Evolutionary conservation across 2,329 filamentous ascomycete genomes (phyloP).

Genomic region (Colletotrichum lindemuthianum): DNA sequence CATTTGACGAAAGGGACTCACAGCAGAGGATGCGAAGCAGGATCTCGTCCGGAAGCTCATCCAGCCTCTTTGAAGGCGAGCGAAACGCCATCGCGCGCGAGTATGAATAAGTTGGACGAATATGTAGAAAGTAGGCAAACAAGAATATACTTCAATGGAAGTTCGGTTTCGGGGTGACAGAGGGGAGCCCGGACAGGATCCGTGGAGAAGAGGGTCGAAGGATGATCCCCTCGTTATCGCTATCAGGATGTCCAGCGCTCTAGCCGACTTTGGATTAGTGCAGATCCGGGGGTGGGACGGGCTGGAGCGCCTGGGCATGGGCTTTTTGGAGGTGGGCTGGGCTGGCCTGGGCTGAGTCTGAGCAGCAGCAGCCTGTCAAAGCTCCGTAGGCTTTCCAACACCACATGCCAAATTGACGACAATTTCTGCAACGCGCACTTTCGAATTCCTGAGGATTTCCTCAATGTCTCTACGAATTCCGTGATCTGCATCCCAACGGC

Average conservation of each 20-base stretch:
- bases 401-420: slow-evolving; percentile 7
- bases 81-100: slow-evolving; percentile 38
- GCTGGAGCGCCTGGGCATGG: slow-evolving; percentile 25
- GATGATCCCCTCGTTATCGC: slow-evolving; percentile 34
- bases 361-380: slow-evolving; percentile 2
- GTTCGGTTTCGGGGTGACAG: slow-evolving; percentile 25
- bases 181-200: slow-evolving; percentile 25
- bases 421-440: neutral
- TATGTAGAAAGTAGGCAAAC: neutral
- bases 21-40: slow-evolving; percentile 56
- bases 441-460: neutral
- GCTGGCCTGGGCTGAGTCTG: neutral
- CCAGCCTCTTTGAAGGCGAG: slow-evolving; percentile 45
- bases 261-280: slow-evolving; percentile 22
- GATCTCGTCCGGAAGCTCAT: slow-evolving; percentile 71
- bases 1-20: slow-evolving; percentile 24
- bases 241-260: slow-evolving; percentile 19
- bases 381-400: slow-evolving; percentile 18
- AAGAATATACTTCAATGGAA: slow-evolving; percentile 1
- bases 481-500: neutral
- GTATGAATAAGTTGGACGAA: neutral
- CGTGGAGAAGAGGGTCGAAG: slow-evolving; percentile 33
- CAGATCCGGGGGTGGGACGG: slow-evolving; percentile 36
- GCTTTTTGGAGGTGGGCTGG: slow-evolving; percentile 24
- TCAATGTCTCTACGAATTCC: neutral